A percentile compares a stretch with the other conserved stretches of the same genome.
Conservation (phyloP, 352 stramenopile genomes). For the Phytophthora sansomeana region DNA sequence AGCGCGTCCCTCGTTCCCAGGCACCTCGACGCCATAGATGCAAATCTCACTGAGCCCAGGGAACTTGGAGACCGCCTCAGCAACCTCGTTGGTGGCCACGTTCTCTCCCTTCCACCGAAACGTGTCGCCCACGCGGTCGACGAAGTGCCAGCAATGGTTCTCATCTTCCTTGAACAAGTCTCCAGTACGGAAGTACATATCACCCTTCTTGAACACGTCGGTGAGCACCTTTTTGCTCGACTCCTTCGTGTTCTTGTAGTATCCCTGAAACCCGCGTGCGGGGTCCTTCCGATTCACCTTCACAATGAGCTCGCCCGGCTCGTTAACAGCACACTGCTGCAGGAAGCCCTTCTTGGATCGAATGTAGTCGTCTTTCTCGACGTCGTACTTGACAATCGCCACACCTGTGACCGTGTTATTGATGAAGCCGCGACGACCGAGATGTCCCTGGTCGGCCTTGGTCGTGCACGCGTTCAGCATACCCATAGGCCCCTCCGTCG, state of each 20-base stretch:
- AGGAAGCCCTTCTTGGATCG: conserved; percentile 62
- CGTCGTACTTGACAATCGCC: conserved; percentile 81
- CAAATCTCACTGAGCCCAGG: conserved; percentile 80
- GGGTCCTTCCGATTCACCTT: conserved; percentile 60
- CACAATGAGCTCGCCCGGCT: conserved; percentile 84
- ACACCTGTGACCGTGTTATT: conserved; percentile 62
- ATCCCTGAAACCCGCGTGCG: conserved; percentile 83
- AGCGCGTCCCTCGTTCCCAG: conserved; percentile 78
- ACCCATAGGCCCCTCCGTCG: conserved; percentile 88
- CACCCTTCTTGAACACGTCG: conserved; percentile 82
- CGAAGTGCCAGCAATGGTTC: conserved; percentile 86
- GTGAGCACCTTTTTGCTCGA: conserved; percentile 88
- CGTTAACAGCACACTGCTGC: conserved; percentile 52
- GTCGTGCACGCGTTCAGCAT: conserved; percentile 83
- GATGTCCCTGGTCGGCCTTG: conserved; percentile 63
- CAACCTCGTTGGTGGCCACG: conserved; percentile 91
- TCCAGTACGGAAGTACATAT: conserved; percentile 92
- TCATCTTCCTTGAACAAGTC: conserved; percentile 90
- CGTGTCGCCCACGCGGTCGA: conserved; percentile 93
- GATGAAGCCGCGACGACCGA: conserved; percentile 69
- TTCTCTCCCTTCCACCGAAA: conserved; percentile 96
- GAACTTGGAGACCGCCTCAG: conserved; percentile 80
- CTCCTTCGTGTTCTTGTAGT: conserved; percentile 82
- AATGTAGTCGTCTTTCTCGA: conserved; percentile 78
- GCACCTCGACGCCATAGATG: conserved; percentile 80